Conservation (phyloP, 2,329 filamentous ascomycete species). For the Neobulgaria alba region DNA sequence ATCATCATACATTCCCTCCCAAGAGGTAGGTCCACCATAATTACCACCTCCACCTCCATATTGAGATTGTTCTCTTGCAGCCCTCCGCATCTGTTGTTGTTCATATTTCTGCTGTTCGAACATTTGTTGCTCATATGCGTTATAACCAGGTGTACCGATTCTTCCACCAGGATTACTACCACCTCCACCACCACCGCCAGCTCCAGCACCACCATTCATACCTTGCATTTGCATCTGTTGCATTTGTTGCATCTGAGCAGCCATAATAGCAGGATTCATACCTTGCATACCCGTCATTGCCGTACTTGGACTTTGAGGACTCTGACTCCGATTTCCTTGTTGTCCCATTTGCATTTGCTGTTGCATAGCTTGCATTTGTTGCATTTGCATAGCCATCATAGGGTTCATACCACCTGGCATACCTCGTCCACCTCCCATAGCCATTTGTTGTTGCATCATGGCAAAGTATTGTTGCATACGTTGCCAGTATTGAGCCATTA, state of each 20-base stretch:
- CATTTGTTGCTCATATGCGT: conserved; percentile 60
- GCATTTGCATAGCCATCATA: conserved; percentile 67
- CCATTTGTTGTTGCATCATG: conserved; percentile 91
- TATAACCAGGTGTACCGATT: conserved; percentile 36
- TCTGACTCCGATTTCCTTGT: conserved; percentile 26
- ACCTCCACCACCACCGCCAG: conserved; percentile 26
- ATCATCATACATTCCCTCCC: conserved; percentile 98
- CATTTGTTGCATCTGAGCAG: conserved; percentile 43
- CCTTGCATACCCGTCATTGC: conserved; percentile 27
- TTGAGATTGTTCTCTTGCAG: conserved; percentile 26
- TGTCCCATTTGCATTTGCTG: conserved; percentile 26
- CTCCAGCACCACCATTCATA: conserved; percentile 24
- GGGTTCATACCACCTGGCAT: conserved; percentile 66
- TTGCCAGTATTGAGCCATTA: conserved; percentile 98
- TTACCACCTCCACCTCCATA: conserved; percentile 34
- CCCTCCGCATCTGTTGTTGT: conserved; percentile 50
- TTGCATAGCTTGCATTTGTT: conserved; percentile 45
- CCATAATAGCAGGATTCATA: conserved; percentile 42
- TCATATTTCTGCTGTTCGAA: conserved; percentile 77
- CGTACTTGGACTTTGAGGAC: conserved; percentile 25
- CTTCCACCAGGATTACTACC: conserved; percentile 35
- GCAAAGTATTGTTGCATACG: conserved; percentile 96
- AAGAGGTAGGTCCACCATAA: conserved; percentile 66
- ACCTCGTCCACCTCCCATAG: conserved; percentile 51
- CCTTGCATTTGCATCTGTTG: conserved; percentile 40